Percentiles rank a stretch among this genome's conserved stretches.
phyloP scores from a whole-genome alignment of 768 basidiomycete species.

The Termitomyces heimii region DNA sequence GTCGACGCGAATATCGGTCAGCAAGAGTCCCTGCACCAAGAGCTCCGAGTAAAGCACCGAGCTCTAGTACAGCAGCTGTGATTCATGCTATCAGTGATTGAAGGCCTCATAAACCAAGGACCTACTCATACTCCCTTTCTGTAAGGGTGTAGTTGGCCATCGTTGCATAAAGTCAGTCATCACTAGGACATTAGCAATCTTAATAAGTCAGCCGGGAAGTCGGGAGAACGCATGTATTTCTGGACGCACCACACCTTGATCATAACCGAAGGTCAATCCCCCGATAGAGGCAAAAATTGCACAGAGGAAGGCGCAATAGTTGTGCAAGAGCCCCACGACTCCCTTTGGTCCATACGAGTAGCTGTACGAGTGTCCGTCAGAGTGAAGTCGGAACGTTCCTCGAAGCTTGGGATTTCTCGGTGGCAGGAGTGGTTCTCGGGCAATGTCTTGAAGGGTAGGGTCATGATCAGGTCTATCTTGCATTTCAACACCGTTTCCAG shows the following conservation, averaged over 20 bases:
- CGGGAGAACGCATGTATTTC: not conserved
- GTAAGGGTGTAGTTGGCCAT: slow-evolving; percentile 68
- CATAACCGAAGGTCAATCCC: slow-evolving; percentile 76
- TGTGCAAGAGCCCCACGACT: slow-evolving; percentile 54
- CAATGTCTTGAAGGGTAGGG: not conserved
- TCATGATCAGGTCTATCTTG: slow-evolving; percentile 5
- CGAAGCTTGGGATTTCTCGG: slow-evolving; percentile 4
- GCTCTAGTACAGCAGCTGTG: slow-evolving; percentile 69
- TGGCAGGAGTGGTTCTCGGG: slow-evolving; percentile 6
- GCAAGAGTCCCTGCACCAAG: slow-evolving; percentile 61
- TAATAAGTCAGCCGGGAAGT: not conserved
- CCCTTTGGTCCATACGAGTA: slow-evolving; percentile 76
- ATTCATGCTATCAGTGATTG: not conserved
- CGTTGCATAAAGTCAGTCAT: slow-evolving; percentile 68
- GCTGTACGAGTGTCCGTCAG: slow-evolving; percentile 41
- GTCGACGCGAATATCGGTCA: slow-evolving; percentile 60
- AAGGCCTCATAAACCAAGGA: slow-evolving; percentile 4
- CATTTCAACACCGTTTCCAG: slow-evolving; percentile 1
- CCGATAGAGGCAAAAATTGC: slow-evolving; percentile 75
- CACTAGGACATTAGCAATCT: slow-evolving; percentile 80
- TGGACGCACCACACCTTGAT: slow-evolving; percentile 61
- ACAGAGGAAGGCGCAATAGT: slow-evolving; percentile 60
- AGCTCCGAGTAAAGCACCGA: slow-evolving; percentile 76
- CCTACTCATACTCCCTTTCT: slow-evolving; percentile 76
- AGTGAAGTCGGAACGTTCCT: slow-evolving; percentile 28